A percentile compares a stretch with the other conserved stretches of the same genome.
Evolutionary conservation across 306 rosid genomes (phyloP).

Genomic region (Pueraria montana): DNA sequence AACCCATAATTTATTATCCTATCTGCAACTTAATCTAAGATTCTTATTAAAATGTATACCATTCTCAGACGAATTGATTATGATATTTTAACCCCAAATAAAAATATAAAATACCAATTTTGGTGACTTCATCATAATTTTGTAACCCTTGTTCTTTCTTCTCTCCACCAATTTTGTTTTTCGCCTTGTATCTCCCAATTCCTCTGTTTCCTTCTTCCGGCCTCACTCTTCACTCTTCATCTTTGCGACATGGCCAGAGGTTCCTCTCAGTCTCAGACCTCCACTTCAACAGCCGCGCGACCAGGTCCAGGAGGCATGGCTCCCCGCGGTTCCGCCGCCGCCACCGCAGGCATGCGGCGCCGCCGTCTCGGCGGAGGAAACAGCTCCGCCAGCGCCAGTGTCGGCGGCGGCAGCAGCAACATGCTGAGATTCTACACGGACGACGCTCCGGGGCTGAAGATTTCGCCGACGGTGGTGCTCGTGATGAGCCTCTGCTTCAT

Average conservation of each 20-base stretch:
- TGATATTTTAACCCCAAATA: not conserved
- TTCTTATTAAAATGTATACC: too few relatives aligned
- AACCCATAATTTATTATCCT: too few relatives aligned
- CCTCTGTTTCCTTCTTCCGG: not conserved
- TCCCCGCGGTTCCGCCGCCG: constrained; percentile 96
- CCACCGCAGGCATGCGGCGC: constrained; percentile 91
- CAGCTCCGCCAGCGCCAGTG: constrained; percentile 37
- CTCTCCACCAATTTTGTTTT: not conserved
- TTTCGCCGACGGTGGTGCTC: constrained; percentile 85
- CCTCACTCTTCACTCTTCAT: too few relatives aligned
- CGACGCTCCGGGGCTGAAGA: constrained; percentile 92
- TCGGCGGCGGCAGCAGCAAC: constrained; percentile 57
- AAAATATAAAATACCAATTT: not conserved
- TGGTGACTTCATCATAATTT: not conserved
- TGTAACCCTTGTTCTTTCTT: not conserved
- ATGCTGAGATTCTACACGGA: constrained; percentile 97
- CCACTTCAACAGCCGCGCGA: constrained; percentile 66
- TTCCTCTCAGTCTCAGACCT: constrained; percentile 85
- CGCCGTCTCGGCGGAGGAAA: constrained; percentile 68
- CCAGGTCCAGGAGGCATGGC: constrained; percentile 83
- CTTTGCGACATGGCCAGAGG: constrained; percentile 75
- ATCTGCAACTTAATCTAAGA: too few relatives aligned
- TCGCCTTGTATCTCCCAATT: not conserved
- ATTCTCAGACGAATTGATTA: not conserved
- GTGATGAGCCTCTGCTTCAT: constrained; percentile 95